Evolutionary conservation across 148 eudicot species (phyloP).

Genomic region (Fagopyrum esculentum): DNA sequence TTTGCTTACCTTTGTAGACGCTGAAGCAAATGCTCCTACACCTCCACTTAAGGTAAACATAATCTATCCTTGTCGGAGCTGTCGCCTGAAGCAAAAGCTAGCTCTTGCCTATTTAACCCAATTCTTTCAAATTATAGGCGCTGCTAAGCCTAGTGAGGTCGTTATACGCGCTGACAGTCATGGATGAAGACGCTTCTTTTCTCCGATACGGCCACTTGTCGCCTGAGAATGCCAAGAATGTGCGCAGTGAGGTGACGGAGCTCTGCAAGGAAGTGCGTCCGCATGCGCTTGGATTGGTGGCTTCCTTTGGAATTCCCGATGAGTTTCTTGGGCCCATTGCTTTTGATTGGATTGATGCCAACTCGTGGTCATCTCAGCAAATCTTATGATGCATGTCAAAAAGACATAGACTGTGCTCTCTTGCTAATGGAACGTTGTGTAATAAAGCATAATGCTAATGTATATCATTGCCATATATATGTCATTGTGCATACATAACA

Average conservation of each 20-base stretch:
- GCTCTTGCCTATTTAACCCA: not conserved
- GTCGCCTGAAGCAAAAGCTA: not conserved
- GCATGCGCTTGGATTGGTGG: slow-evolving; percentile 51
- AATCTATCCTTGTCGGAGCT: not conserved
- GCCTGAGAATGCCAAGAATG: slow-evolving; percentile 44
- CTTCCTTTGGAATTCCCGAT: slow-evolving; percentile 63
- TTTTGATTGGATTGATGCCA: slow-evolving; percentile 62
- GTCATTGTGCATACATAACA: no score
- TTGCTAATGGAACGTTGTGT: no score
- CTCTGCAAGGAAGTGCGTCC: slow-evolving; percentile 77
- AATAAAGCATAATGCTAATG: no score
- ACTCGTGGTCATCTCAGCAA: slow-evolving; percentile 17
- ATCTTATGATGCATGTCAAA: no score
- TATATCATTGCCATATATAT: no score
- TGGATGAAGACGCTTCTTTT: slow-evolving; percentile 85
- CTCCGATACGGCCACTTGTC: slow-evolving; percentile 72
- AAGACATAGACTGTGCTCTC: no score
- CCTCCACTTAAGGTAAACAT: slow-evolving; percentile 58
- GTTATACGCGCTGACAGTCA: slow-evolving; percentile 47
- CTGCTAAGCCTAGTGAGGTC: slow-evolving; percentile 53
- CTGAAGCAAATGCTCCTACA: slow-evolving; percentile 49
- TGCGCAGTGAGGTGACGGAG: slow-evolving; percentile 63
- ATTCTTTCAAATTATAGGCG: slow-evolving; percentile 34
- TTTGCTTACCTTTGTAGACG: slow-evolving; percentile 43
- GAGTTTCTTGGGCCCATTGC: slow-evolving; percentile 57